Conservation (phyloP, 306 rosid species). For the Clitoria ternatea region DNA sequence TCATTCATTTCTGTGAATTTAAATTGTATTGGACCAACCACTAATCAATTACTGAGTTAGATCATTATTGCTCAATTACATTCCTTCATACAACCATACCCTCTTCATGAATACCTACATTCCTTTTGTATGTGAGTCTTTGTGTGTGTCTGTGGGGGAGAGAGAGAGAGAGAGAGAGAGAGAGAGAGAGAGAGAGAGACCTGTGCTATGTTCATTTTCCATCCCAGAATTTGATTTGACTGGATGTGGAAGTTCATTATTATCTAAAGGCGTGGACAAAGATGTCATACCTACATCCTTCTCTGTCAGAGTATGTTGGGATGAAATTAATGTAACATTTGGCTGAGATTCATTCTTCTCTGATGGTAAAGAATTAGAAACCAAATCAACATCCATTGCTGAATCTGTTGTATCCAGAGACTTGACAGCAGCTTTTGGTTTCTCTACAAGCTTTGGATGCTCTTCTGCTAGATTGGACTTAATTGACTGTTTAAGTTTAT, state of each 20-base stretch:
- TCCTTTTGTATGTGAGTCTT: not conserved
- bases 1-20: not conserved
- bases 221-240: constrained; percentile 30
- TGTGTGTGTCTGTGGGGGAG: not conserved
- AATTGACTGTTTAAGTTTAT: constrained; percentile 30
- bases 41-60: not conserved
- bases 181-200: constrained; percentile 15
- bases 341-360: constrained; percentile 20
- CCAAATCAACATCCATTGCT: constrained; percentile 38
- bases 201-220: constrained; percentile 34
- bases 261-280: constrained; percentile 30
- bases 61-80: not conserved
- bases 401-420: constrained; percentile 19
- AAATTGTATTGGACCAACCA: not conserved
- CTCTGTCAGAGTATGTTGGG: constrained; percentile 11
- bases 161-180: no score
- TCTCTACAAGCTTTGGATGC: constrained; percentile 16
- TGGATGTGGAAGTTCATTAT: constrained; percentile 34
- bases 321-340: constrained; percentile 20
- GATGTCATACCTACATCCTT: constrained; percentile 15
- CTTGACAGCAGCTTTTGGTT: constrained; percentile 28
- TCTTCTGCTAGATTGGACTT: constrained; percentile 29
- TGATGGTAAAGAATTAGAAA: constrained; percentile 25
- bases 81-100: not conserved
- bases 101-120: constrained; percentile 2